Evolutionary conservation across 257 asterid genomes (phyloP), one percentile per base, ranked within the genome.

Genomic region (Jacaranda mimosifolia): DNA sequence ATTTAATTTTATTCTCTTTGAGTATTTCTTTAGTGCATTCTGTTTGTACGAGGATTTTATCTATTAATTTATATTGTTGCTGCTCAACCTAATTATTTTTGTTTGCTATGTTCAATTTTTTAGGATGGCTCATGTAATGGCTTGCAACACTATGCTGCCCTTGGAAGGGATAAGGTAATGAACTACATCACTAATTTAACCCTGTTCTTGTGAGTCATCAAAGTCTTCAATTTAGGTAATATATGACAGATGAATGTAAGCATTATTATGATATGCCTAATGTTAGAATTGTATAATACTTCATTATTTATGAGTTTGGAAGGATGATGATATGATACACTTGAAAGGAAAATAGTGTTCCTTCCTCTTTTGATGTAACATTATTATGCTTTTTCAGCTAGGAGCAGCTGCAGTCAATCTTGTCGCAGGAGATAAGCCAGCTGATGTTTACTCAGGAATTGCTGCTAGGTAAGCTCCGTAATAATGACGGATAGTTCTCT

Each of bases 121-220:
- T 83, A 96, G 99, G 99, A 96, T 84, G 99, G 99, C 79, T 96
- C 99, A 10, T 96, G 99, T 83, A 96, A 96, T 82, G 99, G 99
- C 69, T 78, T 96, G 92, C 99, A 96, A 86, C 99, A 96, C 74
- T 96, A 96, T 83, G 98, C 99, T 77, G 99, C 99, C 57, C 97
- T 96, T 75, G 99, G 99, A 57, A 85, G 99, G 82, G 99, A 96
- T 83, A 90, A 84, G 99, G 99, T 96, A 89, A 79, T 38, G 60
- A 17, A n/a, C 72, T 68, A 51, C 73, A 58, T 65, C 81, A 32
- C 77, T 32, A 5, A n/a, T 21, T 53, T 58, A 17, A 59, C 65
- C n/a, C 7, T 70, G 42, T 80, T 69, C 80, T 17, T 75, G 36
- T 77, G 72, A 51, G 15, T 74, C 57, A 48, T 18, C 42, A 57